phyloP scores from a whole-genome alignment of 2,329 filamentous ascomycete genomes.

The Exophiala alcalophila region DNA sequence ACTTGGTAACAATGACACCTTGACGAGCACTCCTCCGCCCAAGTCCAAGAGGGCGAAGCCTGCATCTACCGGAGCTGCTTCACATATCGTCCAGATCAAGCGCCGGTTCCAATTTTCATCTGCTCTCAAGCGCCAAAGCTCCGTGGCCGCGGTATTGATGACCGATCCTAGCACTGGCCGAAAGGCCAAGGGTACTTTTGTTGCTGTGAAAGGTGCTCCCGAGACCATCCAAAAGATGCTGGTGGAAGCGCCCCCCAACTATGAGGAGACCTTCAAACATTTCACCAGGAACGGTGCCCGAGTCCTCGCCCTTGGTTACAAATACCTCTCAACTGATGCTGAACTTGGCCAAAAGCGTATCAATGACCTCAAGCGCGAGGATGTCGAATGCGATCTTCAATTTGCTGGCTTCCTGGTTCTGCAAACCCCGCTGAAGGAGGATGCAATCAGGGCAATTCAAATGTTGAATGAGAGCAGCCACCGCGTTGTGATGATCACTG shows the following conservation, averaged over 20 bases:
- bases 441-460: conserved; percentile 86
- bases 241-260: conserved; percentile 74
- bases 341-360: conserved; percentile 82
- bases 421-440: conserved; percentile 93
- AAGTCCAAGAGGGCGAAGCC: conserved; percentile 46
- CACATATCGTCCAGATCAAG: conserved; percentile 86
- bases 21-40: conserved; percentile 63
- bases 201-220: conserved; percentile 92
- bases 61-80: conserved; percentile 46
- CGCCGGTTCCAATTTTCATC: conserved; percentile 98
- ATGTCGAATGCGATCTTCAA: conserved; percentile 76
- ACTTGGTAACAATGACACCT: conserved; percentile 81
- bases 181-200: conserved; percentile 81
- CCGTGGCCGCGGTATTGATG: conserved; percentile 76
- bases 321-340: conserved; percentile 76
- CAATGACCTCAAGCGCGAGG: conserved; percentile 90
- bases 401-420: conserved; percentile 96
- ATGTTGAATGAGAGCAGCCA: conserved; percentile 99
- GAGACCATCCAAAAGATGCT: conserved; percentile 97
- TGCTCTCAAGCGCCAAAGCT: conserved; percentile 91
- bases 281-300: conserved; percentile 94
- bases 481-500: conserved; percentile 98
- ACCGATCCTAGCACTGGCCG: conserved; percentile 69
- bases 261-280: conserved; percentile 98
- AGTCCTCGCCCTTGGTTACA: conserved; percentile 90